Percentiles rank a stretch among this genome's conserved stretches.
phyloP scores from a whole-genome alignment of 305 asterid species.

The Coffea humblotiana region DNA sequence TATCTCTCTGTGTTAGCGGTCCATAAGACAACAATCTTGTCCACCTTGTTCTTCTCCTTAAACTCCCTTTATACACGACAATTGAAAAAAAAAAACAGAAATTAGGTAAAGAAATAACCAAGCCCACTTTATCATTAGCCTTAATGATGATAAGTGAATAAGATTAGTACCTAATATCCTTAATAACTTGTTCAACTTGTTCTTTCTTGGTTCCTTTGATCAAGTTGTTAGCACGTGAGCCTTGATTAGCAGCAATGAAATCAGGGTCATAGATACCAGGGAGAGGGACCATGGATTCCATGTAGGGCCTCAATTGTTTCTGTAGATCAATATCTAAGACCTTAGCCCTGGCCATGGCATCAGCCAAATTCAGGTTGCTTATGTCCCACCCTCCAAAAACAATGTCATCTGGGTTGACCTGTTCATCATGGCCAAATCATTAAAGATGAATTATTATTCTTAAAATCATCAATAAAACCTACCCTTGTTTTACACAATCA shows the following conservation, averaged over 20 bases:
- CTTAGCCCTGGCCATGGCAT: slow-evolving; percentile 92
- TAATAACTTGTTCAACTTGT: slow-evolving; percentile 75
- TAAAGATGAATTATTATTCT: not conserved
- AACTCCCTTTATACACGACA: slow-evolving; percentile 56
- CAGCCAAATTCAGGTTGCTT: slow-evolving; percentile 88
- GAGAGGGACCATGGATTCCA: slow-evolving; percentile 98
- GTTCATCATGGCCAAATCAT: slow-evolving; percentile 27
- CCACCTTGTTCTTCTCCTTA: slow-evolving; percentile 77
- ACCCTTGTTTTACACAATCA: not conserved
- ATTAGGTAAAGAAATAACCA: not conserved
- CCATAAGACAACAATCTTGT: slow-evolving; percentile 85
- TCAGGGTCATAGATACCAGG: slow-evolving; percentile 94
- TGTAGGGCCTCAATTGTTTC: slow-evolving; percentile 89
- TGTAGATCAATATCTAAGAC: slow-evolving; percentile 92
- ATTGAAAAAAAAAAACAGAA: not conserved
- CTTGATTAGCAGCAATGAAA: slow-evolving; percentile 99
- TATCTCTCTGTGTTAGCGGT: slow-evolving; percentile 97
- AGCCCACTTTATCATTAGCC: not conserved
- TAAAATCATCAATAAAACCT: not conserved
- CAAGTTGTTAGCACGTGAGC: slow-evolving; percentile 77
- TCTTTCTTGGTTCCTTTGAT: slow-evolving; percentile 82
- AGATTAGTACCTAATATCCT: slow-evolving; percentile 64
- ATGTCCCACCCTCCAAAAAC: slow-evolving; percentile 99
- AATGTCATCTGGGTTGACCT: slow-evolving; percentile 90
- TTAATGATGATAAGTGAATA: not conserved